Conservation (phyloP, 1,284 basidiomycete genomes). For the Bondarzewia mesenterica region DNA sequence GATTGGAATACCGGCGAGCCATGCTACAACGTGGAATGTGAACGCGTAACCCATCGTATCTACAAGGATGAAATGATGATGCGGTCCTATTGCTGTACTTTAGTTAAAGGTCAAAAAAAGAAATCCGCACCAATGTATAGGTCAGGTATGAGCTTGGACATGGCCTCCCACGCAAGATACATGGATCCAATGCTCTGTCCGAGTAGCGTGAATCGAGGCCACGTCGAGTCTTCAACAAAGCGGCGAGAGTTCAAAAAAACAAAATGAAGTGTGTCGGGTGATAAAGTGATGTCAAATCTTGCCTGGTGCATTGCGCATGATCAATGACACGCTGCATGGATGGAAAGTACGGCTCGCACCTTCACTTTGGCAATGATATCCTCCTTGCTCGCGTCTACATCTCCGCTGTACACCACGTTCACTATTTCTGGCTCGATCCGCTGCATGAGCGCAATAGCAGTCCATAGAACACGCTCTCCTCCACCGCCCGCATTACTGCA, state of each 20-base stretch:
- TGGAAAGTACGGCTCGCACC: slow-evolving; percentile 33
- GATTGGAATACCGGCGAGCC: slow-evolving; percentile 60
- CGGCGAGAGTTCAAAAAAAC: slow-evolving; percentile 67
- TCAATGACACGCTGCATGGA: neutral
- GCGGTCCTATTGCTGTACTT: neutral
- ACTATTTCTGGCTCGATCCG: slow-evolving; percentile 61
- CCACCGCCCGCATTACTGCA: slow-evolving; percentile 93
- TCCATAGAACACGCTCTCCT: slow-evolving; percentile 95
- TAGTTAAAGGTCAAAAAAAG: too few species aligned
- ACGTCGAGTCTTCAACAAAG: slow-evolving; percentile 77
- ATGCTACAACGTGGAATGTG: slow-evolving; percentile 72
- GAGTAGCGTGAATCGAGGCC: slow-evolving; percentile 84
- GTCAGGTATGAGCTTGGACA: slow-evolving; percentile 73
- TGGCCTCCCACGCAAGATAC: slow-evolving; percentile 76
- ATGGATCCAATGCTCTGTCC: slow-evolving; percentile 90
- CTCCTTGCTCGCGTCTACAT: slow-evolving; percentile 71
- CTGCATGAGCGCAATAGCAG: slow-evolving; percentile 79
- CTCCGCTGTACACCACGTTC: slow-evolving; percentile 89
- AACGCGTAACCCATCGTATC: slow-evolving; percentile 99
- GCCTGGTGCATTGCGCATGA: slow-evolving; percentile 42
- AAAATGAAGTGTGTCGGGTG: slow-evolving; percentile 63
- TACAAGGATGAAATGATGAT: slow-evolving; percentile 22
- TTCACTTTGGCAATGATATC: slow-evolving; percentile 80
- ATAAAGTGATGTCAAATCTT: slow-evolving; percentile 77
- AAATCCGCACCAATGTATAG: slow-evolving; percentile 74